Evolutionary conservation across 2,329 filamentous ascomycete genomes (phyloP).

Genomic region (Beauveria varroae): DNA sequence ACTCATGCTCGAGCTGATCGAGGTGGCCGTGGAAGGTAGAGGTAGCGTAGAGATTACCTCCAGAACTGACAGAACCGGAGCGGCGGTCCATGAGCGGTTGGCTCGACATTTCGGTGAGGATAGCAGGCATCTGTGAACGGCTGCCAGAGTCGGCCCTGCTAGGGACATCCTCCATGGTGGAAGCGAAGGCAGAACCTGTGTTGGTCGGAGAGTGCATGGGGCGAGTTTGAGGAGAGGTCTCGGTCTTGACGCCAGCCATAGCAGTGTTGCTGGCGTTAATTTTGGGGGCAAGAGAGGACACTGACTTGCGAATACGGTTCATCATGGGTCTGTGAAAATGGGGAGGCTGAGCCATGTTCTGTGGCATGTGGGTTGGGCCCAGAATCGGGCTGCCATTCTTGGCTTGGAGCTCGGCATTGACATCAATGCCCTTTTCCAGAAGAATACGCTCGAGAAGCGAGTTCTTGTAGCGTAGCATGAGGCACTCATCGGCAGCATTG

Average conservation of each 20-base stretch:
- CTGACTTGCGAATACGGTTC: conserved; percentile 68
- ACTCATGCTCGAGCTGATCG: conserved; percentile 95
- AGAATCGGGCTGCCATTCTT: conserved; percentile 85
- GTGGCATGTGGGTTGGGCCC: conserved; percentile 59
- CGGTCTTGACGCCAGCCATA: conserved; percentile 48
- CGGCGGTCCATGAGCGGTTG: conserved; percentile 30
- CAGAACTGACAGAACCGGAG: conserved; percentile 28
- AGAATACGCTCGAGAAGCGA: conserved; percentile 91
- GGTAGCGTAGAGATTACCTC: conserved; percentile 65
- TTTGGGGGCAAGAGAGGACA: conserved; percentile 69
- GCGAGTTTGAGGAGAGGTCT: conserved; percentile 60
- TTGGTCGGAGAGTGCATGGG: conserved; percentile 63
- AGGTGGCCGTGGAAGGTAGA: conserved; percentile 86
- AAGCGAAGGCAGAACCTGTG: conserved; percentile 36
- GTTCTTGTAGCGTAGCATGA: conserved; percentile 98
- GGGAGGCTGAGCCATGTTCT: conserved; percentile 63
- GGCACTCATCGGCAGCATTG: conserved; percentile 87
- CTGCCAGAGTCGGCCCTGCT: conserved; percentile 33
- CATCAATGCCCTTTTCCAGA: conserved; percentile 96
- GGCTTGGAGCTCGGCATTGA: conserved; percentile 87
- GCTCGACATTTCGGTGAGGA: conserved; percentile 19
- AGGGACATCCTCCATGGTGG: conserved; percentile 40
- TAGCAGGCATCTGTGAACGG: conserved; percentile 25
- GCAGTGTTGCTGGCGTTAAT: conserved; percentile 48
- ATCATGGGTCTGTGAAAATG: conserved; percentile 74